Percentiles rank a stretch among this genome's conserved stretches.
Evolutionary conservation across 495 filamentous ascomycete species (phyloP).

Genomic region (Penicillium verhagenii): DNA sequence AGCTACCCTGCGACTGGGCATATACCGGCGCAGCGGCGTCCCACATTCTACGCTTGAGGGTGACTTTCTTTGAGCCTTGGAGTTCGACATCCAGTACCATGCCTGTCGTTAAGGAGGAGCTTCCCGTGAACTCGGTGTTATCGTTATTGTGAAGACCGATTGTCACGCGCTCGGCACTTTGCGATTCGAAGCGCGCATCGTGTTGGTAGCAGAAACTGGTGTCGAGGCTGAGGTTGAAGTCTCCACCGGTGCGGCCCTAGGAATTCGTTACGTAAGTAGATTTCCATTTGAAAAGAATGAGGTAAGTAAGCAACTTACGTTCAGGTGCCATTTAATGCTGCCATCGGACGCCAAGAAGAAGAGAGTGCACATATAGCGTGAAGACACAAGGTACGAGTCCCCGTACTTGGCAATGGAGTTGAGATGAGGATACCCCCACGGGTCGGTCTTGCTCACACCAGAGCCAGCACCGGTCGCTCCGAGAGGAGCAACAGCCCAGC

Average conservation of each 20-base stretch:
- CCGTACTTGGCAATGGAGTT: slow-evolving; percentile 39
- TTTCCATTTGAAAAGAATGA: not conserved
- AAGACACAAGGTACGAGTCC: slow-evolving; percentile 34
- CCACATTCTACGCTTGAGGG: slow-evolving; percentile 18
- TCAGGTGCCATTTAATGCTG: slow-evolving; percentile 34
- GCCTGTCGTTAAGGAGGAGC: slow-evolving; percentile 23
- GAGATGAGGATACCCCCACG: slow-evolving; percentile 42
- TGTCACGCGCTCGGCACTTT: slow-evolving; percentile 18
- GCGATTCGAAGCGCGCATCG: slow-evolving; percentile 18
- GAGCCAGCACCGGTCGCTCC: slow-evolving; percentile 1
- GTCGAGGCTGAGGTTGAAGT: slow-evolving; percentile 25
- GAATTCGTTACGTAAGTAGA: not conserved
- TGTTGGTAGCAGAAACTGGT: slow-evolving; percentile 34
- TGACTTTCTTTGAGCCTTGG: slow-evolving; percentile 11
- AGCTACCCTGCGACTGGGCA: slow-evolving; percentile 40
- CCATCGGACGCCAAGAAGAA: slow-evolving; percentile 31
- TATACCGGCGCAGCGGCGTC: slow-evolving; percentile 31
- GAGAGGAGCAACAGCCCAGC: slow-evolving; percentile 12
- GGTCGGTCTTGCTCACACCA: slow-evolving; percentile 17
- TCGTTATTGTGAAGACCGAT: slow-evolving; percentile 31
- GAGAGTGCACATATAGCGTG: slow-evolving; percentile 38
- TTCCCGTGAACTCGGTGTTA: slow-evolving; percentile 16
- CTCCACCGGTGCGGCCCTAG: slow-evolving; percentile 38
- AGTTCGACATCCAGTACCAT: slow-evolving; percentile 26
- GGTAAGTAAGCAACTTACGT: slow-evolving; percentile 21